Evolutionary conservation across 345 rosid genomes (phyloP), one percentile per base, ranked within the genome.

Genomic region (Citrus australasica): DNA sequence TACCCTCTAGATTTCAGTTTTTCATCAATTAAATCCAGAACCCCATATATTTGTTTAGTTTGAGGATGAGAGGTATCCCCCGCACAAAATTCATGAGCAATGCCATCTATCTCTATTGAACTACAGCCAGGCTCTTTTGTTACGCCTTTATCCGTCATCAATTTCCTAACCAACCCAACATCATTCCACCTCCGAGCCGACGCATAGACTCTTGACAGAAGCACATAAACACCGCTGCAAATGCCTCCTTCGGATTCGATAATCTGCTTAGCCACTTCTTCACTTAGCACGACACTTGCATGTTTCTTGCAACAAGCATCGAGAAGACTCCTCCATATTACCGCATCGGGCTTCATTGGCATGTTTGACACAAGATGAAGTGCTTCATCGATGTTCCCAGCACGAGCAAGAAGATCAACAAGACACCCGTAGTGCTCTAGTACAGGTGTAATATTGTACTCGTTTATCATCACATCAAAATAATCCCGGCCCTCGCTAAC

Each of bases 271-370:
- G 94, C 96, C 28, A 94, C 82, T 73, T 87, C 86, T 84, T 93
- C 91, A 21, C 98, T 90, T 65, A 87, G 84, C 85, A 87, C 87
- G 11, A 92, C 78, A 59, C 89, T 82, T 71, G 80, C 92, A 74
- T 89, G 86, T 64, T 83, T 86, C 88, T 88, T 93, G 62, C 91
- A 80, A 84, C 92, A 91, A 73, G 97, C 92, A 78, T 87, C 95
- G 13, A 94, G 98, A 33, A 94, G 92, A 81, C 95, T 86, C 85
- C 98, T 94, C 97, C 97, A 93, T 35, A 92, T 91, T 33, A 91
- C 92, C 1, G 59, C 85, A 70, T 94, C 98, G 22, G 97, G 97
- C 83, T 85, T 92, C 85, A 89, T 81, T 0, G 89, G 90, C 97
- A 93, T 94, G 67, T 17, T 80, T 46, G 81, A 84, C 16, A 94